Evolutionary conservation across 805 yeast species (phyloP).

Genomic region (Brettanomyces naardenensis): DNA sequence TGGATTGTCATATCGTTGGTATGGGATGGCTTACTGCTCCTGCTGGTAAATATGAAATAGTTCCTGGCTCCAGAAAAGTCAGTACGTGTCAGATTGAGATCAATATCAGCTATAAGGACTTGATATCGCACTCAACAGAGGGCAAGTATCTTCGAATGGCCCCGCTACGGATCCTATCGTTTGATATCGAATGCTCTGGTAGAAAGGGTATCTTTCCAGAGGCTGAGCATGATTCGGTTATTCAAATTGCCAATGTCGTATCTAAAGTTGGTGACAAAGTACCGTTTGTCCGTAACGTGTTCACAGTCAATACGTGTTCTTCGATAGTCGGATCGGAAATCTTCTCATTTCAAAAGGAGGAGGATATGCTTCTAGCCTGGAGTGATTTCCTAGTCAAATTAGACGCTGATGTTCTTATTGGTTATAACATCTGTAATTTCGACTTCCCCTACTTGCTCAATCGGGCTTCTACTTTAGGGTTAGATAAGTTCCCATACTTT

Average conservation of each 20-base stretch:
- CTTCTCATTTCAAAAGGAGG: slow-evolving; percentile 64
- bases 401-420: slow-evolving; percentile 96
- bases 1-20: slow-evolving; percentile 87
- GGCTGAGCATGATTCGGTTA: slow-evolving; percentile 86
- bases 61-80: slow-evolving; percentile 30
- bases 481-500: slow-evolving; percentile 72
- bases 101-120: slow-evolving; percentile 53
- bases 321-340: slow-evolving; percentile 93
- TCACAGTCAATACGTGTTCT: slow-evolving; percentile 85
- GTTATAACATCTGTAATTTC: slow-evolving; percentile 90
- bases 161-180: slow-evolving; percentile 85
- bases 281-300: slow-evolving; percentile 92
- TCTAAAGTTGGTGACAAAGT: slow-evolving; percentile 72
- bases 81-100: slow-evolving; percentile 88
- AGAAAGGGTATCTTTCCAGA: slow-evolving; percentile 96
- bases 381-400: slow-evolving; percentile 71
- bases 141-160: slow-evolving; percentile 93
- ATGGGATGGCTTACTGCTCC: slow-evolving; percentile 98
- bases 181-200: slow-evolving; percentile 98
- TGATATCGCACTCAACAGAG: slow-evolving; percentile 78
- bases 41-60: slow-evolving; percentile 51
- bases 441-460: slow-evolving; percentile 90
- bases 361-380: slow-evolving; percentile 82
- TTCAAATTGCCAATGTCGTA: slow-evolving; percentile 95
- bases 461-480: slow-evolving; percentile 68